Conservation (phyloP, 257 asterid genomes). For the Ligustrum vulgare region DNA sequence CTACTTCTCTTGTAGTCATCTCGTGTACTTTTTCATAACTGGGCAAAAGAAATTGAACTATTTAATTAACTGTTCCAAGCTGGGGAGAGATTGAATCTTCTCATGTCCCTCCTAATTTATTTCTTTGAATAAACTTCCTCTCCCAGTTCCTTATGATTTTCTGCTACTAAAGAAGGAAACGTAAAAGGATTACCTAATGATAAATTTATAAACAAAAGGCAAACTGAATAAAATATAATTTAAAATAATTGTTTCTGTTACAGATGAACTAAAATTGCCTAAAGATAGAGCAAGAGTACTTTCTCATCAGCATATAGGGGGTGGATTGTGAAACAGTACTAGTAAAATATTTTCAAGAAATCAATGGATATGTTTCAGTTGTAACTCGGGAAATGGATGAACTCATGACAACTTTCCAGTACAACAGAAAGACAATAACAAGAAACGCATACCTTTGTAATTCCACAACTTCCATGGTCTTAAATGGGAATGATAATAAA, state of each 20-base stretch:
- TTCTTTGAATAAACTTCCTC: constrained; percentile 11
- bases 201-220: too few species aligned
- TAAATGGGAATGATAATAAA: not conserved
- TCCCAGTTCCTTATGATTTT: constrained; percentile 17
- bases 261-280: not conserved
- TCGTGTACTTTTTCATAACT: constrained; percentile 33
- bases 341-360: constrained; percentile 6
- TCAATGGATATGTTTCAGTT: not conserved
- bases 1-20: constrained; percentile 52
- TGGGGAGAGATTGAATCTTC: constrained; percentile 6
- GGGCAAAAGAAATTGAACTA: not conserved
- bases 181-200: not conserved
- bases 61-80: not conserved
- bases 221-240: not conserved
- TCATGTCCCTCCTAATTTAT: not conserved
- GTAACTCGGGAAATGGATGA: not conserved
- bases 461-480: constrained; percentile 1
- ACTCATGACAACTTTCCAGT: not conserved
- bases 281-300: not conserved
- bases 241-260: not conserved
- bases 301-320: not conserved
- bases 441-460: constrained; percentile 24
- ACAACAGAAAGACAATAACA: not conserved
- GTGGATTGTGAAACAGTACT: constrained; percentile 15
- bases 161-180: not conserved